Conservation (phyloP, 352 stramenopile genomes). For the Globisporangium nagaii region DNA sequence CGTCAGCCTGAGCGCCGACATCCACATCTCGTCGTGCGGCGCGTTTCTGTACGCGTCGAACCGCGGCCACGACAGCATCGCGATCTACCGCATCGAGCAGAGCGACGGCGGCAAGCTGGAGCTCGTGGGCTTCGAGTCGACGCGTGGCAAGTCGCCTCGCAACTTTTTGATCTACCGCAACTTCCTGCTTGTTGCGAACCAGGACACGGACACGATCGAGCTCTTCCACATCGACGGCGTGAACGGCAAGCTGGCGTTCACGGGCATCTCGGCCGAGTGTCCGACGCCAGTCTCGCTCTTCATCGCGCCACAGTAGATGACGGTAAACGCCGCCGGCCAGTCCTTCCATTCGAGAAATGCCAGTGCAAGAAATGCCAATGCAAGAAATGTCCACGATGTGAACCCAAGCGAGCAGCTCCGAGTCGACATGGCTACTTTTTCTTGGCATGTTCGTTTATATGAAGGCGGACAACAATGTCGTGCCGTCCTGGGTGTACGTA, state of each 20-base stretch:
- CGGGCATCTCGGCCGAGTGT: conserved; percentile 20
- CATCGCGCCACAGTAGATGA: conserved; percentile 7
- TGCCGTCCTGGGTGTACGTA: too few species aligned
- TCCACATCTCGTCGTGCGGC: conserved; percentile 28
- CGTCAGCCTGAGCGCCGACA: conserved; percentile 22
- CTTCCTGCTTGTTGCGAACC: conserved; percentile 38
- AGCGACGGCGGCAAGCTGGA: conserved; percentile 13
- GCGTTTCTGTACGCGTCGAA: conserved; percentile 43
- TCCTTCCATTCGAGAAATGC: too few species aligned
- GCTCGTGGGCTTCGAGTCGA: conserved; percentile 20
- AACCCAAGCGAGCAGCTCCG: too few species aligned
- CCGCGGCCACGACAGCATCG: conserved; percentile 37
- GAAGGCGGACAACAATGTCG: too few species aligned
- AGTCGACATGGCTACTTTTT: too few species aligned
- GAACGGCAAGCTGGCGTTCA: conserved; percentile 28
- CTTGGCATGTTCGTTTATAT: too few species aligned
- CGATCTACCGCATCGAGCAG: conserved; percentile 22
- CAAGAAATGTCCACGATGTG: too few species aligned
- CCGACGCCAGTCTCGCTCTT: conserved; percentile 39
- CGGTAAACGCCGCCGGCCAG: too few species aligned
- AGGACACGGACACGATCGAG: conserved; percentile 40
- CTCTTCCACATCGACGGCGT: conserved; percentile 32
- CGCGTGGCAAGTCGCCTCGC: conserved; percentile 27
- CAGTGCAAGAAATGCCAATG: too few species aligned
- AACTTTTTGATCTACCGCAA: conserved; percentile 25